Conservation (phyloP, 1,139 yeast species). For the Hanseniaspora sp. region DNA sequence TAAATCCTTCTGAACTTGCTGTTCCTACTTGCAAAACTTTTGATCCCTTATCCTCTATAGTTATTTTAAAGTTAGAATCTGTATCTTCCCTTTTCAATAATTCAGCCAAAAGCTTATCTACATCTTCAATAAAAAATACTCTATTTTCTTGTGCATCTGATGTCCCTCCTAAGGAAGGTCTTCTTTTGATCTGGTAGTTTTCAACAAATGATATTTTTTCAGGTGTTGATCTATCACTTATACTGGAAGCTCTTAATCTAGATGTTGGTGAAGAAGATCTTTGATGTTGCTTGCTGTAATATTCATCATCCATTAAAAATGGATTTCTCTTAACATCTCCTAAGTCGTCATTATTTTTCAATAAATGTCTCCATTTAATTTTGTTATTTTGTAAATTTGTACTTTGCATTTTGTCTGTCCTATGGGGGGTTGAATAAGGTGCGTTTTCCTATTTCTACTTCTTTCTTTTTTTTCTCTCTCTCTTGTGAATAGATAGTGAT, state of each 20-base stretch:
- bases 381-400: neutral
- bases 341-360: neutral
- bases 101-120: conserved; percentile 60
- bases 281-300: conserved; percentile 46
- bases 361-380: neutral
- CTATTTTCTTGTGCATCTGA: conserved; percentile 32
- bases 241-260: conserved; percentile 42
- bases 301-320: conserved; percentile 53
- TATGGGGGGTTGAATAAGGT: neutral
- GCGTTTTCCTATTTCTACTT: no score
- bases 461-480: no score
- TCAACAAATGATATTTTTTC: conserved; percentile 20
- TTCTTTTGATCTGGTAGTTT: conserved; percentile 34
- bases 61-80: conserved; percentile 73
- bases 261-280: conserved; percentile 21
- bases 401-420: neutral
- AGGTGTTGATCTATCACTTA: conserved; percentile 27
- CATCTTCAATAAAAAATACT: conserved; percentile 62
- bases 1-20: conserved; percentile 70
- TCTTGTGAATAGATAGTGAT: no score
- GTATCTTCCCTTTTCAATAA: conserved; percentile 74
- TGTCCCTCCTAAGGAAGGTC: conserved; percentile 54
- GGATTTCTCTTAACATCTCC: conserved; percentile 36
- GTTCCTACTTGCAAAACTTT: conserved; percentile 76
- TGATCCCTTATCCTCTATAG: conserved; percentile 90